Evolutionary conservation across 805 yeast genomes (phyloP).

Genomic region (Barnettozyma botsteinii): DNA sequence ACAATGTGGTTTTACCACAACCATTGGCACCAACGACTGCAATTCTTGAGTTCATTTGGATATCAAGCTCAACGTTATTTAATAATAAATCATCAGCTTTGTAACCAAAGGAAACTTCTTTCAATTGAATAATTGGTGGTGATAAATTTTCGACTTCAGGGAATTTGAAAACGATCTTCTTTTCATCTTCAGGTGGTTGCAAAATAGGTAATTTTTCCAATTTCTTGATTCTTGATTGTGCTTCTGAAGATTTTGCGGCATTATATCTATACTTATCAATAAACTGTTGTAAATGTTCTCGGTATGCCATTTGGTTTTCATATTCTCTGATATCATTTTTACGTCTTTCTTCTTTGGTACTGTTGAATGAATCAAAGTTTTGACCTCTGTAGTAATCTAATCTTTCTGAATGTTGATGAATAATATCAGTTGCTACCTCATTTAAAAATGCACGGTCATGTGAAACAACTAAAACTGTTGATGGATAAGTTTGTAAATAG

Average conservation of each 20-base stretch:
- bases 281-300: slow-evolving; percentile 89
- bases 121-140: slow-evolving; percentile 89
- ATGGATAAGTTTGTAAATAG: slow-evolving; percentile 82
- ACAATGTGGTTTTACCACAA: slow-evolving; percentile 95
- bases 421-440: slow-evolving; percentile 97
- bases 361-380: slow-evolving; percentile 87
- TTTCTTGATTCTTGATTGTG: slow-evolving; percentile 96
- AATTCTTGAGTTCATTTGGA: slow-evolving; percentile 90
- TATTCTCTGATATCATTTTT: slow-evolving; percentile 92
- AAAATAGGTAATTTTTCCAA: slow-evolving; percentile 88
- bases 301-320: slow-evolving; percentile 93
- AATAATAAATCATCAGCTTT: slow-evolving; percentile 56
- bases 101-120: slow-evolving; percentile 85
- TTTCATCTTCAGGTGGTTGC: slow-evolving; percentile 93
- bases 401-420: slow-evolving; percentile 96
- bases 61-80: slow-evolving; percentile 77
- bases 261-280: slow-evolving; percentile 96
- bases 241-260: slow-evolving; percentile 96
- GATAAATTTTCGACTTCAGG: slow-evolving; percentile 93
- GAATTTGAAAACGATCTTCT: slow-evolving; percentile 76
- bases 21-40: slow-evolving; percentile 99
- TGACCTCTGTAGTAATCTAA: slow-evolving; percentile 93
- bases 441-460: slow-evolving; percentile 96
- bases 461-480: slow-evolving; percentile 92
- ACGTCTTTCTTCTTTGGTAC: slow-evolving; percentile 91